Base-by-base conservation (phyloP, 257 asterid species). In the Leonotis leonurus region DNA sequence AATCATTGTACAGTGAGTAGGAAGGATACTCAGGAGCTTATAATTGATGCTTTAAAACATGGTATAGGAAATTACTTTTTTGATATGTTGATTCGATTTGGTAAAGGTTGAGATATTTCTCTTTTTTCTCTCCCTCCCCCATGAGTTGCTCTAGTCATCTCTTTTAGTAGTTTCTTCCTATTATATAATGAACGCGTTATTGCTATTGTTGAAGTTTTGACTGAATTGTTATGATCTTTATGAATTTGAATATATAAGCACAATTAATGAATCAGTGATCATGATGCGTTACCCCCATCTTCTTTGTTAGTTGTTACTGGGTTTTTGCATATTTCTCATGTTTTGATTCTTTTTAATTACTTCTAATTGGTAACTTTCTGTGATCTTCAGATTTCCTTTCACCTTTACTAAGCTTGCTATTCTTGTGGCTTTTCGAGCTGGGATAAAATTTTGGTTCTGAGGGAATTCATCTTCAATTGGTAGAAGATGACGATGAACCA, bases 401-500 rank as follows among this genome's bases (percentile, higher is more conserved):
- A 8, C 49, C 6, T 61, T 22, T 26, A 24, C 35, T 60, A n/a
- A 57, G 51, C 41, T 27, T 11, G 35, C 36, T 53, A 46, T 37
- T 67, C 24, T 16, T 24, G 12, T 29, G 62, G 60, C 61, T 18
- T 13, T 41, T 52, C 53, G 63, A 70, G 26, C 59, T 61, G 55
- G 61, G 70, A 54, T 18, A 16, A 16, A 44, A 62, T 21, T 43
- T 64, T 32, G 62, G 49, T 43, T 62, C 61, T 11, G 69, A 32
- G n/a, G n/a, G n/a, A n/a, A 24, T 73, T 70, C 58, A 74, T 64
- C 40, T 33, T 70, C 64, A 36, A 29, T 48, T 40, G 68, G 63
- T 45, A 14, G 57, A 56, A 55, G 56, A 78, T 82, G 85, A 69
- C 86, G 25, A 85, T 85, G 91, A 77, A 76, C 60, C 97, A 79